Evolutionary conservation across 225 moss, liverwort and hornwort genomes (phyloP).

Genomic region (Asterella californica): DNA sequence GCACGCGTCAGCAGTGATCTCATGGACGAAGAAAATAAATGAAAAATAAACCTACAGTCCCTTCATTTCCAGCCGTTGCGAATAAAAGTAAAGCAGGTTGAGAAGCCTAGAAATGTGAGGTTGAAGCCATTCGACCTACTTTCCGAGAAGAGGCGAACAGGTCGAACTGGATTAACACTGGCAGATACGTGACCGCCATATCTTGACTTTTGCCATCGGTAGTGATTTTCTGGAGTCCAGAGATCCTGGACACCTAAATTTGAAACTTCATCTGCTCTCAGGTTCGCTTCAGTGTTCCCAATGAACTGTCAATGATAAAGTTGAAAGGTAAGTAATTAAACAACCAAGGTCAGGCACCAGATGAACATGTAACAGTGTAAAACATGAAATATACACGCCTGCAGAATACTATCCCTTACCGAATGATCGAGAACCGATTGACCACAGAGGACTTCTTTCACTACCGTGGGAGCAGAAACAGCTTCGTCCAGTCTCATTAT

Average conservation of each 20-base stretch:
- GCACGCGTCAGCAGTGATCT: background rate
- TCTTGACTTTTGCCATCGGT: constrained; percentile 83
- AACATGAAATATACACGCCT: background rate
- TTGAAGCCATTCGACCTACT: constrained; percentile 39
- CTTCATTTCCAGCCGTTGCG: background rate
- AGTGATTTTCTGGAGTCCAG: constrained; percentile 98
- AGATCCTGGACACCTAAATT: constrained; percentile 63
- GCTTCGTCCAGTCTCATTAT: constrained; percentile 75
- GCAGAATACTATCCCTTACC: constrained; percentile 43
- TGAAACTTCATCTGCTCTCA: constrained; percentile 69
- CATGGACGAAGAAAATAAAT: background rate
- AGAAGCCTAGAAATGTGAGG: background rate
- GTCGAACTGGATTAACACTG: constrained; percentile 55
- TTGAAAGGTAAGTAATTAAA: background rate
- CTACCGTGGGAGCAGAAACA: constrained; percentile 59
- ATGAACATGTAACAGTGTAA: background rate
- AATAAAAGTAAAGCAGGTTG: background rate
- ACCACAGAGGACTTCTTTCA: constrained; percentile 79
- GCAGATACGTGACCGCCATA: constrained; percentile 76
- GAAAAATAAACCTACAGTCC: background rate
- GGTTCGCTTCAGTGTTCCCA: constrained; percentile 69
- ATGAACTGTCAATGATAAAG: constrained; percentile 54
- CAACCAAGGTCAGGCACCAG: background rate
- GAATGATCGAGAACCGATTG: constrained; percentile 75
- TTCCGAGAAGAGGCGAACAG: constrained; percentile 70